Base-by-base conservation (phyloP, 495 filamentous ascomycete species). In the Tuber borchii region DNA sequence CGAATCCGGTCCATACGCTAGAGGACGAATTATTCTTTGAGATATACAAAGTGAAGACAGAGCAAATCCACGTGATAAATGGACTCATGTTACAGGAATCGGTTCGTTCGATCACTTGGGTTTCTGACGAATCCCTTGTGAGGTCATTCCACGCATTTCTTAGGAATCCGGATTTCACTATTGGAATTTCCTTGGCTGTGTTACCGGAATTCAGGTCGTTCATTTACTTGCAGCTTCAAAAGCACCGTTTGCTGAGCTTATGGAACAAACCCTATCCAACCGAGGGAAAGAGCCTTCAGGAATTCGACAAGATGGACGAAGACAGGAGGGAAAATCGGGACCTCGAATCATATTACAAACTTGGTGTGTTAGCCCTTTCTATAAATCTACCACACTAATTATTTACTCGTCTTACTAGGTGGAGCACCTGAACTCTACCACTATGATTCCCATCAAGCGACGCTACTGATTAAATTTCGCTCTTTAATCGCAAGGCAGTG, bases 1-100 rank as follows among this genome's bases (percentile, higher is more conserved):
- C 34, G 1, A 37, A 37, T 37, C 34, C 34, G 2, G 34, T 37
- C 34, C 34, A 37, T 37, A 37, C 34, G 2, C 34, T 37, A 37
- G 34, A 37, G 2, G 34, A 37, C 34, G 34, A 37, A 37, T 37
- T 37, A 1, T 37, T 37, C 34, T 37, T 37, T 37, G 34, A 37
- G 34, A 37, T 37, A 37, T 37, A 37, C 34, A 37, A 37, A 37
- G 34, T 2, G 2, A 37, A 37, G 34, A 37, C 34, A 2, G 34
- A 37, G 34, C 34, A 37, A 37, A 2, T 37, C 34, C 34, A 37
- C 45, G 26, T 71, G 12, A 74, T 77, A 43, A 77, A 77, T 40
- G 42, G 56, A 8, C 16, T 75, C 26, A 39, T 75, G 20, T 14
- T 77, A 31, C 19, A 74, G 37, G 75, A 77, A 69, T 72, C 72